Evolutionary conservation across 352 stramenopile species (phyloP), one percentile per base, ranked within the genome.

Genomic region (Halophytophthora polymorphica): DNA sequence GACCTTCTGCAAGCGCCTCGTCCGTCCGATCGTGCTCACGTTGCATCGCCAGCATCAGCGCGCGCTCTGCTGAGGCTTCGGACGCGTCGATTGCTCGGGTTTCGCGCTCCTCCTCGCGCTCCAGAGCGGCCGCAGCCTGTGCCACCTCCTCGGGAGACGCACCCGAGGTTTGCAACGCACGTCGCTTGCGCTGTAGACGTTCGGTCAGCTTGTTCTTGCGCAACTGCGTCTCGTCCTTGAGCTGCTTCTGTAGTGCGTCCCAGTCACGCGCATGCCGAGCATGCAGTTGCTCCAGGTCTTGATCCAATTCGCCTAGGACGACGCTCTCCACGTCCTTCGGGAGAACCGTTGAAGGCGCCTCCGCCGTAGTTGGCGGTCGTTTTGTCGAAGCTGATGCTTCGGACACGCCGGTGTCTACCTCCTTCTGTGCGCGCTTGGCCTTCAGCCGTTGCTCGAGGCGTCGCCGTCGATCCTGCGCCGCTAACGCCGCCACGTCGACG

Each of bases 241-340:
- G 29, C 10, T 69, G 53, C 1, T 53, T 37, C 17, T 79, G 55
- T 6, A 68, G 44, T 0, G 42, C 44, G 17, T 60, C 44, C 58
- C 70, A 78, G 13, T 69, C 65, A 10, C 64, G 58, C 1, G 64
- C 50, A 19, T 77, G 71, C 35, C 68, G 51, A 0, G 64, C 64
- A 36, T 76, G 58, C 2, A 85, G 36, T 12, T 61, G 49, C 17
- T 53, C 45, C 38, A 79, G 42, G 38, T 69, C 51, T 1, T 50
- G 34, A 11, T 67, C 45, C 10, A 71, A 22, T 14, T 60, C 48
- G 29, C 64, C 57, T 17, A 61, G 21, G 11, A 69, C 23, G 7
- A 43, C 21, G 4, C 36, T 34, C 38, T 56, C n/a, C 6, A 47
- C 19, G 25, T 53, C 40, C n/a, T 18, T 28, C 37, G 41, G 39